phyloP scores from a whole-genome alignment of 805 yeast species.

The Nakazawaea holstii region DNA sequence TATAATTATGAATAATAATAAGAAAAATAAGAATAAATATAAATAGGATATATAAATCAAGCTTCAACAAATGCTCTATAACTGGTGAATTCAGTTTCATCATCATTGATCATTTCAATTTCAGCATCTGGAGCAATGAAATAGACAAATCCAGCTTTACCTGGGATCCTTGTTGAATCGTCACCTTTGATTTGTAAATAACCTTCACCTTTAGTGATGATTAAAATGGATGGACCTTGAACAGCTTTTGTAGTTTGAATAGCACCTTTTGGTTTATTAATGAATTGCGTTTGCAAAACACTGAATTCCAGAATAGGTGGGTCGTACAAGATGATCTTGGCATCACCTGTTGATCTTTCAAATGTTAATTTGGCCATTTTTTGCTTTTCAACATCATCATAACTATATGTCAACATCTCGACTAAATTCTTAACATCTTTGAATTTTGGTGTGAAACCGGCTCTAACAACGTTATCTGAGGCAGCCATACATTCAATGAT shows the following conservation, averaged over 20 bases:
- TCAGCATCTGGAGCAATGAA: conserved; percentile 77
- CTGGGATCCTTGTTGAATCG: conserved; percentile 35
- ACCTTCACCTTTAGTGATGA: conserved; percentile 82
- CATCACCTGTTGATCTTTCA: conserved; percentile 59
- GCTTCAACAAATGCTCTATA: conserved; percentile 91
- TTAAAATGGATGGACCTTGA: conserved; percentile 83
- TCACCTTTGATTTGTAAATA: conserved; percentile 37
- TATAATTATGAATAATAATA: too few relatives aligned
- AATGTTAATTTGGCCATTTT: conserved; percentile 70
- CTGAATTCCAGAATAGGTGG: conserved; percentile 98
- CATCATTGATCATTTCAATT: conserved; percentile 51
- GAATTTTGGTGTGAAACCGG: conserved; percentile 99
- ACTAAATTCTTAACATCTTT: conserved; percentile 92
- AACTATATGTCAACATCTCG: conserved; percentile 82
- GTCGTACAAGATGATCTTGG: conserved; percentile 65
- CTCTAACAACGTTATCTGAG: conserved; percentile 95
- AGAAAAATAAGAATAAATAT: too few relatives aligned
- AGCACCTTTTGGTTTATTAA: conserved; percentile 25
- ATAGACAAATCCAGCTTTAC: conserved; percentile 72
- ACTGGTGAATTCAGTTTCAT: conserved; percentile 53
- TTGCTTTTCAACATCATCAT: conserved; percentile 88
- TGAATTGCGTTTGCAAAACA: conserved; percentile 76
- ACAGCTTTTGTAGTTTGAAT: conserved; percentile 53
- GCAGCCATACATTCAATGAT: conserved; percentile 99
- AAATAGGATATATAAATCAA: too few relatives aligned